Evolutionary conservation across 2,329 filamentous ascomycete genomes (phyloP).

Genomic region (Xylaria sp.): DNA sequence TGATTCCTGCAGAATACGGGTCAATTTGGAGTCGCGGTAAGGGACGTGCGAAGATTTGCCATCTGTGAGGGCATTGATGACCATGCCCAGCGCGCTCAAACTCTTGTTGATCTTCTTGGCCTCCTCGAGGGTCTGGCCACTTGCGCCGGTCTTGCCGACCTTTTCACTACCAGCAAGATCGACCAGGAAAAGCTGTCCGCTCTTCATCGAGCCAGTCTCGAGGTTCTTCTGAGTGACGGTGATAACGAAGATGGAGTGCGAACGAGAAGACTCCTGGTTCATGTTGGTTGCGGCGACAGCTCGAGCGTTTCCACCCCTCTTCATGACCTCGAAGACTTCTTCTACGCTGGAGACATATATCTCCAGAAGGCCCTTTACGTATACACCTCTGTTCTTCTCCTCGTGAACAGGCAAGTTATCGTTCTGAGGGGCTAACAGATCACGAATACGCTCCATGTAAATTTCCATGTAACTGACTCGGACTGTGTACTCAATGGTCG

Average conservation of each 20-base stretch:
- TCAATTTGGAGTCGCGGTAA: conserved; percentile 97
- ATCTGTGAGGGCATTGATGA: conserved; percentile 95
- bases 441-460: conserved; percentile 97
- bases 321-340: conserved; percentile 95
- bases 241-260: conserved; percentile 96
- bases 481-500: conserved; percentile 97
- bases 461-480: conserved; percentile 99
- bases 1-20: conserved; percentile 93
- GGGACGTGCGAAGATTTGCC: conserved; percentile 95
- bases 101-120: conserved; percentile 99
- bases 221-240: conserved; percentile 97
- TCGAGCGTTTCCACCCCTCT: conserved; percentile 80
- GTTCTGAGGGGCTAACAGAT: conserved; percentile 86
- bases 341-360: conserved; percentile 94
- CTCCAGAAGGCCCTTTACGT: conserved; percentile 90
- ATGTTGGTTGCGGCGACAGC: conserved; percentile 97
- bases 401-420: conserved; percentile 98
- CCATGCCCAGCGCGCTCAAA: conserved; percentile 95
- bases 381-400: conserved; percentile 91
- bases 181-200: conserved; percentile 92
- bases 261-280: conserved; percentile 97
- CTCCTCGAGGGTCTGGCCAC: conserved; percentile 93
- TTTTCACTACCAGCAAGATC: conserved; percentile 98
- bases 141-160: conserved; percentile 96
- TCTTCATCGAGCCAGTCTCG: conserved; percentile 92